Base-by-base conservation (phyloP, 257 asterid species). In the Lavandula angustifolia region DNA sequence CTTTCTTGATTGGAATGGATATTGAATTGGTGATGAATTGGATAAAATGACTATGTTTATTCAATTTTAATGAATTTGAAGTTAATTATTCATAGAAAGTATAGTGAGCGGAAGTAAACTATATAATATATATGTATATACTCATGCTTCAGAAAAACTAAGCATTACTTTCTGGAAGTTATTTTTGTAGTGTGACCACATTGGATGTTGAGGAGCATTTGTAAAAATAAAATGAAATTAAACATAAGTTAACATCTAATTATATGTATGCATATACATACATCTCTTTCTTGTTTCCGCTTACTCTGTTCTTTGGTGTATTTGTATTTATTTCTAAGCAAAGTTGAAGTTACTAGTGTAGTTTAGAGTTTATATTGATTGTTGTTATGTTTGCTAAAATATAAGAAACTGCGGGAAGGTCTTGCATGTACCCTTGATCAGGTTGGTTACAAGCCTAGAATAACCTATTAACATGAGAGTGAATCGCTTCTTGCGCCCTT, bases 1-100 rank as follows among this genome's bases (percentile, higher is more conserved):
- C 14, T 9, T 48, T 48, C 47, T 32, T 51, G 38, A 54, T 43
- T 6, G 34, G 59, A 52, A 53, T 50, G 53, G 54, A 22, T 72
- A 27, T 14, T 31, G 52, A 68, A 27, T 18, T 34, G 37, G 47
- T 41, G 31, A 41, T 31, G 66, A 47, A 17, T 7, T 46, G 44
- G 22, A 5, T 9, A 47, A 50, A 34, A 33, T 34, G 3, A 32
- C 31, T 48, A 29, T 68, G 49, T 38, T 35, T 29, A 51, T 43
- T 13, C 12, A 16, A 51, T 60, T 29, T 54, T 13, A 31, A 54
- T 31, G 37, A 47, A 32, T 58, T 16, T 9, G 16, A 50, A 43
- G 71, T 65, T 46, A 8, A 49, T 18, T 62, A 16, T 32, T 33
- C 0, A 10, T 65, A 33, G 33, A 41, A 31, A 48, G 41, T 27